Percentiles rank a stretch among this genome's conserved stretches.
These are phyloP conservation scores for Senecio squalidus DNA, from an alignment of 140 eudicot genomes.

Conservation along the genomic window DNA sequence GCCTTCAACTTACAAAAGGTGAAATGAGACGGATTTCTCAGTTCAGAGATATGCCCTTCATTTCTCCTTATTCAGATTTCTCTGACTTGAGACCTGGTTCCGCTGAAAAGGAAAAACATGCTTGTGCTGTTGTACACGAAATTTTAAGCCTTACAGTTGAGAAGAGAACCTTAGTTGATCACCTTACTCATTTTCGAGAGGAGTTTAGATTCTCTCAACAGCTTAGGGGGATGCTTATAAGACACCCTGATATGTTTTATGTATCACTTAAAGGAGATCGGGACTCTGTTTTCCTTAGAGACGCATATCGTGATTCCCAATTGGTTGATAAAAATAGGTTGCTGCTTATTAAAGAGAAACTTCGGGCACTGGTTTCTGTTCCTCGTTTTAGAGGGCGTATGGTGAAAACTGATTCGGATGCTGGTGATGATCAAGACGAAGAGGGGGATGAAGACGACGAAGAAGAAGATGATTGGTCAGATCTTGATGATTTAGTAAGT, in stretches of 20 bases:
- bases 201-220: constrained; percentile 95
- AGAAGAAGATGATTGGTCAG: constrained; percentile 76
- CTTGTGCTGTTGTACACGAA: constrained; percentile 93
- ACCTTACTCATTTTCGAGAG: constrained; percentile 91
- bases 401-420: constrained; percentile 28
- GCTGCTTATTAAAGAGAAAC: constrained; percentile 85
- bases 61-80: constrained; percentile 91
- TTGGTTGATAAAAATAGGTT: constrained; percentile 74
- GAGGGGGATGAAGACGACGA: constrained; percentile 40
- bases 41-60: constrained; percentile 81
- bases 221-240: constrained; percentile 90
- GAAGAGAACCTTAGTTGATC: constrained; percentile 90
- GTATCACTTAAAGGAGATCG: constrained; percentile 91
- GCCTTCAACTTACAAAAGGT: constrained; percentile 76
- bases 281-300: constrained; percentile 94
- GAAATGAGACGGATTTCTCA: constrained; percentile 78
- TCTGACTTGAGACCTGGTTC: constrained; percentile 67
- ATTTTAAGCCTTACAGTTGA: constrained; percentile 80
- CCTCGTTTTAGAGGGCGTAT: constrained; percentile 52
- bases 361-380: constrained; percentile 73
- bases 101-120: constrained; percentile 82
- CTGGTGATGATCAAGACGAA: constrained; percentile 29
- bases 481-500: constrained; percentile 52
- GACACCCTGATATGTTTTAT: constrained; percentile 99
- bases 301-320: constrained; percentile 85